Conservation (phyloP, 2,329 filamentous ascomycete genomes). For the Cercospora brassicicola region DNA sequence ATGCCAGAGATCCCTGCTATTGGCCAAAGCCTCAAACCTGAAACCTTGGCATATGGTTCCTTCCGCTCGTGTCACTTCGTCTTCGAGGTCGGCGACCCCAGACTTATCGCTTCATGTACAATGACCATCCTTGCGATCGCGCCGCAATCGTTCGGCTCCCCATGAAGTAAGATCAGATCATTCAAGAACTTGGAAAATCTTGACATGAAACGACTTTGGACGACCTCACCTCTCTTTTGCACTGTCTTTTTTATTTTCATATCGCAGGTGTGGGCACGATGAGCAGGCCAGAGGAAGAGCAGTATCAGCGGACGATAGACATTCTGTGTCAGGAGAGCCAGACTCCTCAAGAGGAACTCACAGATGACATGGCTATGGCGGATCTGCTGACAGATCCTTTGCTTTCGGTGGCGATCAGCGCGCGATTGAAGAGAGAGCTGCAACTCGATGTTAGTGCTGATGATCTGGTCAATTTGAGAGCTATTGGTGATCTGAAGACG, state of each 20-base stretch:
- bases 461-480: conserved; percentile 9
- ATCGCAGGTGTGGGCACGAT: neutral
- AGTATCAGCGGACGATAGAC: conserved; percentile 11
- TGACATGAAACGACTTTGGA: neutral
- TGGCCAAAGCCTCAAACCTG: neutral
- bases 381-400: conserved; percentile 12
- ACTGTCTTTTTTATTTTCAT: neutral
- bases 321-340: conserved; percentile 11
- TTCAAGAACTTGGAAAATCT: neutral
- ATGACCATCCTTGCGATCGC: neutral
- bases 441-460: conserved; percentile 7
- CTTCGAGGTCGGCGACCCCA: neutral
- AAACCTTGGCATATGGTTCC: neutral
- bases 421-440: conserved; percentile 7
- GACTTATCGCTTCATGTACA: neutral
- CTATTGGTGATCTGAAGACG: conserved; percentile 11
- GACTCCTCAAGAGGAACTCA: conserved; percentile 5
- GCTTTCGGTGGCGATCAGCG: conserved; percentile 9
- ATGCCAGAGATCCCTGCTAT: neutral
- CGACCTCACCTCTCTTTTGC: neutral
- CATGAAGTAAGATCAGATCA: neutral
- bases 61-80: neutral
- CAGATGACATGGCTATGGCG: conserved; percentile 8
- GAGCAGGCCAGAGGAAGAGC: neutral
- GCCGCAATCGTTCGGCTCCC: neutral